These are phyloP conservation scores for Eimeria maxima DNA, from an alignment of 169 alveolate species.

Conservation along the genomic window DNA sequence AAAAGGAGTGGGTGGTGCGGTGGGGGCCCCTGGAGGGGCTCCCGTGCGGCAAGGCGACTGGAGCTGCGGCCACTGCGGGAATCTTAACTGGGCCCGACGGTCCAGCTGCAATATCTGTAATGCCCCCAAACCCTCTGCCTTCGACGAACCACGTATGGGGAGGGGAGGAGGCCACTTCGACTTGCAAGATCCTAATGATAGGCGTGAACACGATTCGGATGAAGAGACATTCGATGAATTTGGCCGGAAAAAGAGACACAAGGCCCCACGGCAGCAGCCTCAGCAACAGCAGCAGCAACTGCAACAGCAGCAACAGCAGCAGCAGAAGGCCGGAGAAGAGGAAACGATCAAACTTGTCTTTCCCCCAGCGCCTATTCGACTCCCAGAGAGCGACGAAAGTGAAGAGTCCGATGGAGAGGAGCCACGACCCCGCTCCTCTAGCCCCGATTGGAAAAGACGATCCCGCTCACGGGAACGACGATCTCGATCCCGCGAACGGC, in stretches of 20 bases:
- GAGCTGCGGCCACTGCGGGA: slow-evolving; percentile 92
- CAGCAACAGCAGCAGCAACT: slow-evolving; percentile 2
- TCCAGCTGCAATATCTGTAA: slow-evolving; percentile 91
- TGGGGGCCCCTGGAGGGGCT: slow-evolving; percentile 82
- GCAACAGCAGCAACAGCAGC: slow-evolving; percentile 55
- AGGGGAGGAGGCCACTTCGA: slow-evolving; percentile 92
- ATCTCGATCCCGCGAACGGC: slow-evolving; percentile 43
- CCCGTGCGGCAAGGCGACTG: slow-evolving; percentile 89
- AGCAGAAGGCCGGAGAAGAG: slow-evolving; percentile 40
- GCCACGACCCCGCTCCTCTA: neutral
- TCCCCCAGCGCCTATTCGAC: slow-evolving; percentile 50
- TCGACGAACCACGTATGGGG: slow-evolving; percentile 87
- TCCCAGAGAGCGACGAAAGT: slow-evolving; percentile 70
- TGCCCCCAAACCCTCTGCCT: slow-evolving; percentile 82
- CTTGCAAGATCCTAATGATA: slow-evolving; percentile 88
- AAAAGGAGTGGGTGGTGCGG: slow-evolving; percentile 81
- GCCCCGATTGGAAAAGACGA: slow-evolving; percentile 23
- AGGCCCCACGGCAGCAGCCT: slow-evolving; percentile 16
- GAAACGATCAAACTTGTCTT: slow-evolving; percentile 38
- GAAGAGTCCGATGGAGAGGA: slow-evolving; percentile 25
- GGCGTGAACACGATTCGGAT: slow-evolving; percentile 89
- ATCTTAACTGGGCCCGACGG: slow-evolving; percentile 93
- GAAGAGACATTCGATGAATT: slow-evolving; percentile 91
- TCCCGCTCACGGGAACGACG: slow-evolving; percentile 17
- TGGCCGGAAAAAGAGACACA: slow-evolving; percentile 88